Base-by-base conservation (phyloP, 306 rosid species). In the Macrotyloma uniflorum region DNA sequence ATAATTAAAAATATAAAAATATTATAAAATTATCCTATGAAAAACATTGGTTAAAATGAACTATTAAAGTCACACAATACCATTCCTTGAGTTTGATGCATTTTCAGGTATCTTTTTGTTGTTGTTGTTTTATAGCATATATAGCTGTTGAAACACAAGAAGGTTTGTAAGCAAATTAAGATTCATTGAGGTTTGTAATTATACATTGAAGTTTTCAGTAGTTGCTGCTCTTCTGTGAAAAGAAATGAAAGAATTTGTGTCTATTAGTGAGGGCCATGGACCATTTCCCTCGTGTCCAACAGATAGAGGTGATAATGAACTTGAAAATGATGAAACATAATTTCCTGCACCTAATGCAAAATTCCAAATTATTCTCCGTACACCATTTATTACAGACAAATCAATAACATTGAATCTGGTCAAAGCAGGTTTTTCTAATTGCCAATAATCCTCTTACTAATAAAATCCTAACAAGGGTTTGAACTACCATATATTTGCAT, bases 391-490 rank as follows among this genome's bases (percentile, higher is more conserved):
- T 43, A 38, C 58, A 53, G 57, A 63, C 67, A 76, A 74, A 70
- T 63, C 36, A 55, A 63, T 45, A 69, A 42, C 51, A 74, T 54
- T 79, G 79, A 79, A 77, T 28, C 26, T 67, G 71, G 89, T 86
- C 83, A 86, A 80, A 76, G 10, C 11, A 66, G 40, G 13, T 72
- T 72, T 38, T 65, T 14, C 26, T 8, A 72, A 72, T 83, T 80
- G 49, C 66, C 42, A 81, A 68, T 53, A 46, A 55, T 53, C 9
- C 78, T 50, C 67, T 77, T 78, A 4, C 33, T 23, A 11, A 4
- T 32, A 67, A 73, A 74, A 45, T 76, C 38, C 15, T 35, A 66
- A 50, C 73, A 83, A 42, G 74, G 36, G n/a, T 58, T 63, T 83
- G 69, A 62, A 49, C 70, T 4, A 70, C 26, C 65, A 55, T 47